phyloP scores from a whole-genome alignment of 192 early-diverging fungal species.

The Geranomyces michiganensis region DNA sequence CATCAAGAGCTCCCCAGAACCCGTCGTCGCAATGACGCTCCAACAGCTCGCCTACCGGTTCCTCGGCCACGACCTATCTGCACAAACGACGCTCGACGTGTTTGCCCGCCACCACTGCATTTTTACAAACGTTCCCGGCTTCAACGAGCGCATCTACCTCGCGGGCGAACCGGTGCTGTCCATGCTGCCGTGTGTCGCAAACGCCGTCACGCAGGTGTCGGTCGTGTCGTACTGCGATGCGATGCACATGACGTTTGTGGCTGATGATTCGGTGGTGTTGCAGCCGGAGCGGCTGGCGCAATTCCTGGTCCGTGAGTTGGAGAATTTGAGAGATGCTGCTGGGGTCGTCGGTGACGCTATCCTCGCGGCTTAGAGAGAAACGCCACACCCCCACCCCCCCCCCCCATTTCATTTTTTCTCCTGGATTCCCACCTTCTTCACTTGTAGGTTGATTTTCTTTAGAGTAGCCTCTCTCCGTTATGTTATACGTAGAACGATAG shows the following conservation, averaged over 20 bases:
- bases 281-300: constrained; percentile 22
- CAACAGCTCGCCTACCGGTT: constrained; percentile 15
- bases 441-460: too few species aligned
- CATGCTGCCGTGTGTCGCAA: constrained; percentile 25
- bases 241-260: constrained; percentile 39
- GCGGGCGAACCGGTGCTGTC: constrained; percentile 21
- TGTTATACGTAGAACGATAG: not conserved
- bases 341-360: not conserved
- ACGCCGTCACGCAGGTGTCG: constrained; percentile 28
- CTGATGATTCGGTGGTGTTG: constrained; percentile 20
- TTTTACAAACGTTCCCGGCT: constrained; percentile 37
- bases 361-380: too few species aligned
- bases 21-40: constrained; percentile 17
- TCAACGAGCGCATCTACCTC: constrained; percentile 26
- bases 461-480: too few species aligned
- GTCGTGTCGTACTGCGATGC: constrained; percentile 20
- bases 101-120: constrained; percentile 20
- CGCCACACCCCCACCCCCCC: too few species aligned
- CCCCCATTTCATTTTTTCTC: too few species aligned
- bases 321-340: constrained; percentile 12
- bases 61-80: constrained; percentile 11
- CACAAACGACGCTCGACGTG: constrained; percentile 18
- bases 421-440: too few species aligned
- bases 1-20: constrained; percentile 33
- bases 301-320: constrained; percentile 30